Conservation (phyloP, 208 protist genomes). For the Blechomonas ayalai region DNA sequence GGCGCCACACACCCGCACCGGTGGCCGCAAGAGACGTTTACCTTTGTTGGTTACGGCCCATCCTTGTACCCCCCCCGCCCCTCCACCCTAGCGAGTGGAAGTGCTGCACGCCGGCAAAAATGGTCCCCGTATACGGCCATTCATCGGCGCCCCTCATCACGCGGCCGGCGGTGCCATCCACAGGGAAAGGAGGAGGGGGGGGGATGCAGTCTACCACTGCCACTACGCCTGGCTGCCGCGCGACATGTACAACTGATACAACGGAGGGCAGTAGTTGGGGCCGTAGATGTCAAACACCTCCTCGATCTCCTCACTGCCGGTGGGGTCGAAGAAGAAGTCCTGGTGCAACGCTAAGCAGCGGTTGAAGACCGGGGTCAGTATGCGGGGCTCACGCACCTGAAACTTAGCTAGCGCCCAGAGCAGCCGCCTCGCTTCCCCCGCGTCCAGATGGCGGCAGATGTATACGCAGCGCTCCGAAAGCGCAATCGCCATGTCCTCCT, state of each 20-base stretch:
- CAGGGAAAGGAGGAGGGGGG: no score
- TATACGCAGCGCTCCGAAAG: slow-evolving; percentile 82
- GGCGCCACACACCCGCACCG: no score
- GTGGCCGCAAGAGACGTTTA: no score
- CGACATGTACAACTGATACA: slow-evolving; percentile 88
- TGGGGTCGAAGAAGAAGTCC: slow-evolving; percentile 88
- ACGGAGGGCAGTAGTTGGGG: slow-evolving; percentile 69
- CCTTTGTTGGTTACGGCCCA: no score
- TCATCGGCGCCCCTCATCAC: no score
- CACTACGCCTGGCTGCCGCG: slow-evolving; percentile 25
- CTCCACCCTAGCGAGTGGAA: background rate
- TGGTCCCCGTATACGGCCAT: no score
- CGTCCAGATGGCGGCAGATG: slow-evolving; percentile 76
- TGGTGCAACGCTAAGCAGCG: slow-evolving; percentile 81
- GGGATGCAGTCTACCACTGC: no score
- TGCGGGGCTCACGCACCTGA: slow-evolving; percentile 72
- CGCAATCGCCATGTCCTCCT: slow-evolving; percentile 85
- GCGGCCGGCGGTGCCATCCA: no score
- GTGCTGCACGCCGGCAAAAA: no score
- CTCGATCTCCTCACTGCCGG: slow-evolving; percentile 86
- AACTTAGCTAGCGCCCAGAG: slow-evolving; percentile 88
- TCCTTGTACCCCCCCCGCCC: no score
- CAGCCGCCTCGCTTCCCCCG: slow-evolving; percentile 66
- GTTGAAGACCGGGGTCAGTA: slow-evolving; percentile 81
- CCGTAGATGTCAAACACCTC: slow-evolving; percentile 89